Evolutionary conservation across 257 asterid species (phyloP), one percentile per base, ranked within the genome.

Genomic region (Cynanchum wilfordii): DNA sequence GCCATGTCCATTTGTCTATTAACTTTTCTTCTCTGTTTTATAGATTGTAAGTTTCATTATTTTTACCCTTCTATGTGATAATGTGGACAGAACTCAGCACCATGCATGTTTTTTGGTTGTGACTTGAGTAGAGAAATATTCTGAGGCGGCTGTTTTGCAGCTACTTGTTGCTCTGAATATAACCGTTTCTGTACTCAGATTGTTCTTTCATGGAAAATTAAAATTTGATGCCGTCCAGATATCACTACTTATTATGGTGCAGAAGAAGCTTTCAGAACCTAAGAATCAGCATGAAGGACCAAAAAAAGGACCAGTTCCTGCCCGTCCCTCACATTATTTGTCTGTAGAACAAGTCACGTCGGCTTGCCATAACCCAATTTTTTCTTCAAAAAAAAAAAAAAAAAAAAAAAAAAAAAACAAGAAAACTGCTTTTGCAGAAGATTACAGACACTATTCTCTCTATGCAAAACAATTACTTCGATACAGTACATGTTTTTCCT

Each of bases 291-390:
- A 25, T 17, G 11, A 30, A 7, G 36, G 12, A 20, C 15, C 45
- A 12, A 0, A 5, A 45, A 59, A 60, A 45, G 0, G 70, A 62
- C 70, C 13, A 11, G 38, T 30, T 16, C 73, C 11, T 62, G 16
- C 7, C 66, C n/a, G 50, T 66, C 29, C 9, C 4, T 29, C n/a
- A 16, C 30, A 72, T 10, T 7, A 15, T 72, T 7, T 24, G 13
- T 11, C 38, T 27, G 15, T 7, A 24, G 76, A 73, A 62, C 40
- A 17, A 72, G 36, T 30, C 63, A 73, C 10, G 76, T 63, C 70
- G 62, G 76, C 69, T 13, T 50, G 54, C 24, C 69, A 16, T 19
- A 27, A 60, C 29, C 15, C 42, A 38, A 27, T 29, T 9, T 50
- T 16, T 33, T 33, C 5, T n/a, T n/a, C n/a, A n/a, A n/a, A n/a